Evolutionary conservation across 345 rosid species (phyloP), one percentile per base, ranked within the genome.

Genomic region (Euclidium syriacum): DNA sequence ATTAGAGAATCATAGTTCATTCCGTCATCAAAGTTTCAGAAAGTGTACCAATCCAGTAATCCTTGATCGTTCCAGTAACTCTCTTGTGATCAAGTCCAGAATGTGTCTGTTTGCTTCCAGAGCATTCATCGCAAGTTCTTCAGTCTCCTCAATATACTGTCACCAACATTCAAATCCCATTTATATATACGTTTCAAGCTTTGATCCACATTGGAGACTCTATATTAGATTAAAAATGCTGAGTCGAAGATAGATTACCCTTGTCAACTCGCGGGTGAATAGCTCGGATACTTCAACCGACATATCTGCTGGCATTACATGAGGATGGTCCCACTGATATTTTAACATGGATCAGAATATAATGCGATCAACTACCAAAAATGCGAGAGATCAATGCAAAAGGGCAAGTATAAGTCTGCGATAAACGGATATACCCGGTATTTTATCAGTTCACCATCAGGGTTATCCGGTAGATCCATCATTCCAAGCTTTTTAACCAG

Each of bases 91-190:
- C 44, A 82, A 61, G 68, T 92, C 96, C 61, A 92, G 77, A 62
- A 92, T 77, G 59, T 79, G 84, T 62, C 78, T 80, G 73, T 92
- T 92, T 43, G 76, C 77, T 58, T 67, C 77, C 76, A 92, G 59
- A 74, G 90, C 96, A 63, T 80, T 76, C 81, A 89, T 74, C 9
- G 98, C 95, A 74, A 92, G 89, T 72, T 89, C 94, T 82, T 92
- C 96, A 2, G 98, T 83, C 76, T 89, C 95, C 57, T 86, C 96
- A 64, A 89, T 79, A 62, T 85, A 92, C 98, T 92, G 83, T 60
- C 62, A 80, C 65, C 73, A 67, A 59, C 68, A 80, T 65, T 57
- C 16, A 50, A 66, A 43, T 35, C 23, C 50, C 60, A 43, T 33
- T 29, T 35, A 47, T 52, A 10, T 35, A 47, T 52, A 10, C 12